Percentiles rank a stretch among this genome's conserved stretches.
These are phyloP conservation scores for Eimeria sp. DNA, from an alignment of 169 alveolate species.

Conservation along the genomic window DNA sequence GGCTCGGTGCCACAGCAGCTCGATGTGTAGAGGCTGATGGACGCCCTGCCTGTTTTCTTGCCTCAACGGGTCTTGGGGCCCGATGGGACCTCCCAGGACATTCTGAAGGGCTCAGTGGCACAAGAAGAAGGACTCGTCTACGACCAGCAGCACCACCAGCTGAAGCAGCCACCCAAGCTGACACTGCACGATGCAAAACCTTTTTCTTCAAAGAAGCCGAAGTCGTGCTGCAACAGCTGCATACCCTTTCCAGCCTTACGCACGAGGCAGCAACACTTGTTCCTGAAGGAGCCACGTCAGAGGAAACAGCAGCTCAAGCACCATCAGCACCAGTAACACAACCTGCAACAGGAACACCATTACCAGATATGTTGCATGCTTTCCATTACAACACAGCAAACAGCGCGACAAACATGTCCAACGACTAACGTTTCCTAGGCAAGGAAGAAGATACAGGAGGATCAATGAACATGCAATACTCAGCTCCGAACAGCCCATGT, in stretches of 20 bases:
- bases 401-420: too few species aligned
- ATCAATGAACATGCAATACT: too few species aligned
- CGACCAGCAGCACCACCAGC: neutral
- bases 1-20: neutral
- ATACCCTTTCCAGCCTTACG: neutral
- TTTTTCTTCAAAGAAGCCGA: slow-evolving; percentile 43
- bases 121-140: neutral
- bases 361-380: too few species aligned
- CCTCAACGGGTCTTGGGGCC: slow-evolving; percentile 42
- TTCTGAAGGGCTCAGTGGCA: slow-evolving; percentile 19
- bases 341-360: neutral
- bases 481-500: too few species aligned
- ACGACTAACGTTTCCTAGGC: too few species aligned
- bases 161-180: slow-evolving; percentile 29
- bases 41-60: neutral
- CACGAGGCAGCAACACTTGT: slow-evolving; percentile 47
- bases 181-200: neutral
- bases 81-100: neutral
- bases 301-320: neutral
- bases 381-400: too few species aligned
- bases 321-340: slow-evolving; percentile 15
- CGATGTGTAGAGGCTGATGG: slow-evolving; percentile 7
- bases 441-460: too few species aligned
- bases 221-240: slow-evolving; percentile 56
- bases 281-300: neutral